Percentiles rank a stretch among this genome's conserved stretches.
These are phyloP conservation scores for Obelidium mucronatum DNA, from an alignment of 192 early-diverging fungal species.

Conservation along the genomic window DNA sequence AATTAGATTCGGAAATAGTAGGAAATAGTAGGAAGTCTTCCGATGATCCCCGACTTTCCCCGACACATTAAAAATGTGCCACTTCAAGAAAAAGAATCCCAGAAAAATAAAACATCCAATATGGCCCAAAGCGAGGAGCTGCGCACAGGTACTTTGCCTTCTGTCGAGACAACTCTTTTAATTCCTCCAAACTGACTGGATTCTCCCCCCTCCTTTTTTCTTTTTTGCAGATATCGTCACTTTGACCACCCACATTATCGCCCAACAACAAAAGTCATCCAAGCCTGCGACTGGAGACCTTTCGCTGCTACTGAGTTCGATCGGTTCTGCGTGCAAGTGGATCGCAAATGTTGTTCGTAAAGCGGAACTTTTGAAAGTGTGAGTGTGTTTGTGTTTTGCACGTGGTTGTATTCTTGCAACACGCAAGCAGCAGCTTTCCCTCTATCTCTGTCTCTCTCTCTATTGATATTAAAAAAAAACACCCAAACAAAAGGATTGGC, in stretches of 20 bases:
- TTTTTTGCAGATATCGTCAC: slow-evolving; percentile 96
- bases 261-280: slow-evolving; percentile 80
- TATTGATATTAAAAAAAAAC: too few relatives aligned
- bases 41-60: too few relatives aligned
- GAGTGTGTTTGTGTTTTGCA: slow-evolving; percentile 39
- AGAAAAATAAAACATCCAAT: too few relatives aligned
- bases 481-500: slow-evolving; percentile 69
- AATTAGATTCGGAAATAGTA: too few relatives aligned
- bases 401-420: not conserved
- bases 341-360: slow-evolving; percentile 96
- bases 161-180: not conserved
- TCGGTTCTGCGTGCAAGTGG: slow-evolving; percentile 96
- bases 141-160: slow-evolving; percentile 1
- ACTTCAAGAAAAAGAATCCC: too few relatives aligned
- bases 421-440: not conserved
- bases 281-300: slow-evolving; percentile 94
- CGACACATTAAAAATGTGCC: too few relatives aligned
- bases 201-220: too few relatives aligned
- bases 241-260: slow-evolving; percentile 90
- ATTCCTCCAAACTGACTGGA: not conserved
- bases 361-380: slow-evolving; percentile 95
- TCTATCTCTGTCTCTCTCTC: not conserved
- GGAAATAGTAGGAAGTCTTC: too few relatives aligned
- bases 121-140: slow-evolving; percentile 2
- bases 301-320: slow-evolving; percentile 85